Base-by-base conservation (phyloP, 2,329 filamentous ascomycete genomes). In the Xylariaceae sp. region DNA sequence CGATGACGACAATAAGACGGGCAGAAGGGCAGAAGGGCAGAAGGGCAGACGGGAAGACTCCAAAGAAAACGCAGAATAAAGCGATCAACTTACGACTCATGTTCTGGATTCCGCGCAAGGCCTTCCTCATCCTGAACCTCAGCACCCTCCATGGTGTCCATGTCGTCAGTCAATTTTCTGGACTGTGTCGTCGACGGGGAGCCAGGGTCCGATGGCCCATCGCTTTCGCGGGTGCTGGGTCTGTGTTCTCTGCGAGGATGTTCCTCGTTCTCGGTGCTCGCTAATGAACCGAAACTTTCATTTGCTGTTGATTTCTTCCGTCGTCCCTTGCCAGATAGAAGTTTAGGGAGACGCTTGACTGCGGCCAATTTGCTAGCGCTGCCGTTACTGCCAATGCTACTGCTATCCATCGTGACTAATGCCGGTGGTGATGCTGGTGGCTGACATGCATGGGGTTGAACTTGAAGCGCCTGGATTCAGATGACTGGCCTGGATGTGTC, bases 301-400 rank as follows among this genome's bases (percentile, higher is more conserved):
- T 68, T 69, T 58, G 76, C 74, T 44, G 67, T 66, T 47, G 72
- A 69, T 51, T 77, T 72, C 66, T 74, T 78, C 68, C 72, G 77
- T 53, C 72, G 73, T 45, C 76, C 74, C 44, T 77, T 75, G 45
- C 72, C 72, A 26, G 71, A 69, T 50, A 83, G 73, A 36, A 74
- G 71, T 63, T 78, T 80, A 48, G 79, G 74, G 34, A 84, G 68
- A 29, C 84, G 55, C 51, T 66, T 68, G 37, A 51, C 61, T 36
- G 59, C 60, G 47, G 62, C 57, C 53, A 55, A 63, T 50, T 55
- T 63, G 44, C 47, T 40, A 45, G 42, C 41, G 55, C 51, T 52
- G 52, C 43, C 57, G 49, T 58, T 55, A 36, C 57, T 51, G 53
- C 62, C 57, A 34, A 54, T 57, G 51, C 53, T 59, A 50, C 67